These are phyloP conservation scores for Cystobasidium pallidum DNA, from an alignment of 1,284 basidiomycete genomes.

Conservation along the genomic window DNA sequence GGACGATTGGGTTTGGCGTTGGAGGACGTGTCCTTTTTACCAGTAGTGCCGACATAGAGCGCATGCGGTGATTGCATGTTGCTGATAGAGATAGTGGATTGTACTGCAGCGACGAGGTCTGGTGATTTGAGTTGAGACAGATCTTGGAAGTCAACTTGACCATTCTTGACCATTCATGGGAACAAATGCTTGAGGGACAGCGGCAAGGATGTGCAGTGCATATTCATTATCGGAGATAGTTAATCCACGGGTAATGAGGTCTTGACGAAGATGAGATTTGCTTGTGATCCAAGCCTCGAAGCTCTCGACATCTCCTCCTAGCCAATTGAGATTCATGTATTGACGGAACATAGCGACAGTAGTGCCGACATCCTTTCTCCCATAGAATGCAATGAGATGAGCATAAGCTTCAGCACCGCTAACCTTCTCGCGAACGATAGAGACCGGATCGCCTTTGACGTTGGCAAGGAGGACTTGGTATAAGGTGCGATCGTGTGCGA, in stretches of 20 bases:
- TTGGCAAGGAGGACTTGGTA: slow-evolving; percentile 7
- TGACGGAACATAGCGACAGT: too few species aligned
- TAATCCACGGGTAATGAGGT: not conserved
- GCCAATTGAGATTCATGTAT: too few species aligned
- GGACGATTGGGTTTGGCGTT: not conserved
- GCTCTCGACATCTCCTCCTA: not conserved
- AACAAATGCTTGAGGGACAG: not conserved
- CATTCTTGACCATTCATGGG: slow-evolving; percentile 17
- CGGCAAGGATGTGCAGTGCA: not conserved
- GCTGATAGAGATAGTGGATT: too few species aligned
- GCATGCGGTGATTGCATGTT: too few species aligned
- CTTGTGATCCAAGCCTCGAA: not conserved
- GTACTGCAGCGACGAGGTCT: not conserved
- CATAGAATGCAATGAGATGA: too few species aligned
- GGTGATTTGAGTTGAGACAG: slow-evolving; percentile 10
- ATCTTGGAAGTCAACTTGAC: slow-evolving; percentile 8
- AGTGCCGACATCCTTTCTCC: too few species aligned
- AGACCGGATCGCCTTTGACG: slow-evolving; percentile 13
- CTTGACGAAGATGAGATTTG: slow-evolving; percentile 1
- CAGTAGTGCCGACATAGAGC: too few species aligned
- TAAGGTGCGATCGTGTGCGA: slow-evolving; percentile 1
- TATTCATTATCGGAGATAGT: slow-evolving; percentile 13
- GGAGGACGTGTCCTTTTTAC: too few species aligned
- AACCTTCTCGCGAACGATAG: not conserved
- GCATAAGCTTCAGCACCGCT: not conserved